Evolutionary conservation across 192 early-diverging fungal species (phyloP).

Genomic region (Podila epicladia): DNA sequence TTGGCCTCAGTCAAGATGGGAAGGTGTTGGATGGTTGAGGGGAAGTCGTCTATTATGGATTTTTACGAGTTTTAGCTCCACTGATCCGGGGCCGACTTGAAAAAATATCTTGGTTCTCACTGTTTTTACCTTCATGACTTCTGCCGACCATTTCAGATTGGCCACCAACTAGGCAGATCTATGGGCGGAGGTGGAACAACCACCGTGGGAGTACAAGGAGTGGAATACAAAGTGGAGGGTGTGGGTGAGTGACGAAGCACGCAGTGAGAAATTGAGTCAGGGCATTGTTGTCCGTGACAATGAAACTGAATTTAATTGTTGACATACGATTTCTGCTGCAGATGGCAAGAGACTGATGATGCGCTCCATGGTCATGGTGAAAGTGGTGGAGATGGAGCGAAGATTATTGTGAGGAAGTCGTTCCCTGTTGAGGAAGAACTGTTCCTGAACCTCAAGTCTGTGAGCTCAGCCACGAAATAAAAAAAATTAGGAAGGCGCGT

Average conservation of each 20-base stretch:
- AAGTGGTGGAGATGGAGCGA: not conserved
- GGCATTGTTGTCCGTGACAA: not conserved
- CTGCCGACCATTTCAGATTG: conserved; percentile 48
- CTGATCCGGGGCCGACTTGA: no score
- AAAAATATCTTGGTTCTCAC: no score
- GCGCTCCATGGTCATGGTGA: conserved; percentile 23
- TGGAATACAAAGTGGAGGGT: not conserved
- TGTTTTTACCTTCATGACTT: conserved; percentile 42
- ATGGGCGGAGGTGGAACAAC: conserved; percentile 35
- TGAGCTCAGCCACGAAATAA: conserved; percentile 13
- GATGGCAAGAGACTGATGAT: conserved; percentile 62
- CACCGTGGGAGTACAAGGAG: not conserved
- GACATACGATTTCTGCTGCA: conserved; percentile 60
- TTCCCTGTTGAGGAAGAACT: no score
- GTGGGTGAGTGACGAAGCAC: not conserved
- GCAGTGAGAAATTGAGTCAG: no score
- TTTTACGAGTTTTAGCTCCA: no score
- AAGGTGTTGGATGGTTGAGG: conserved; percentile 48
- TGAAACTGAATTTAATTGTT: not conserved
- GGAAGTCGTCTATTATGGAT: conserved; percentile 52
- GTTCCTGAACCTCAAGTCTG: no score
- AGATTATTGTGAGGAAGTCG: no score
- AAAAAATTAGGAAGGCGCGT: no score
- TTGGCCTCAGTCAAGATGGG: conserved; percentile 57
- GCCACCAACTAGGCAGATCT: conserved; percentile 50